A percentile compares a stretch with the other conserved stretches of the same genome.
phyloP scores from a whole-genome alignment of 2,329 filamentous ascomycete genomes.

The Aspergillus awamori region DNA sequence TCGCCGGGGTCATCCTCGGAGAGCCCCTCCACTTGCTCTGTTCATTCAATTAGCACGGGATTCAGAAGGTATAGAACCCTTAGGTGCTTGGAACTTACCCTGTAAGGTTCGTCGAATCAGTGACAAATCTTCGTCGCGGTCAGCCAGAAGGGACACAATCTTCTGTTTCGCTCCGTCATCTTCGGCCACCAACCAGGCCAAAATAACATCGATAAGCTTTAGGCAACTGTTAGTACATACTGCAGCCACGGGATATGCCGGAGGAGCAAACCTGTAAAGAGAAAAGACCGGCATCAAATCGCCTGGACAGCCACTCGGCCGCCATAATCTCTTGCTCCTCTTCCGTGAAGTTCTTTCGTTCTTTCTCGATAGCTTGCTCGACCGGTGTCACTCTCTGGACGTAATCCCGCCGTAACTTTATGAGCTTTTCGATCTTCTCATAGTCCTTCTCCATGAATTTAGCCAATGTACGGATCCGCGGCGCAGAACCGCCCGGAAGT shows the following conservation, averaged over 20 bases:
- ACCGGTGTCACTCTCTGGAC: slow-evolving; percentile 63
- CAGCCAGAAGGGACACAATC: slow-evolving; percentile 66
- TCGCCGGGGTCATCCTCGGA: slow-evolving; percentile 58
- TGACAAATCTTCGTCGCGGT: slow-evolving; percentile 66
- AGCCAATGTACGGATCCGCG: slow-evolving; percentile 80
- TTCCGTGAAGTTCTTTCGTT: slow-evolving; percentile 57
- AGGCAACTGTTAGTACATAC: slow-evolving; percentile 4
- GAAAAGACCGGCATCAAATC: slow-evolving; percentile 83
- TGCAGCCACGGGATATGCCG: neutral
- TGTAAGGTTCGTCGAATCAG: slow-evolving; percentile 69
- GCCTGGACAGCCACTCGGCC: slow-evolving; percentile 71
- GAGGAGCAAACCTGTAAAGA: slow-evolving; percentile 63
- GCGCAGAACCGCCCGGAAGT: slow-evolving; percentile 74
- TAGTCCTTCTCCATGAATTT: slow-evolving; percentile 97
- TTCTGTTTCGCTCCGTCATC: slow-evolving; percentile 72
- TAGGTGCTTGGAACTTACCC: slow-evolving; percentile 45
- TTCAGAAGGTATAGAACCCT: neutral
- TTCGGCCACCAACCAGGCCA: slow-evolving; percentile 91
- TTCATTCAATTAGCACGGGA: slow-evolving; percentile 5
- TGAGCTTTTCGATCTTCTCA: slow-evolving; percentile 74
- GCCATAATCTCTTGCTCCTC: slow-evolving; percentile 65
- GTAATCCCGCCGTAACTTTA: slow-evolving; percentile 73
- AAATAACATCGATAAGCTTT: slow-evolving; percentile 72
- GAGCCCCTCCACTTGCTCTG: slow-evolving; percentile 65
- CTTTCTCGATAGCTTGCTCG: slow-evolving; percentile 63